phyloP scores from a whole-genome alignment of 345 rosid genomes.

The Eucalyptus lansdowneana region DNA sequence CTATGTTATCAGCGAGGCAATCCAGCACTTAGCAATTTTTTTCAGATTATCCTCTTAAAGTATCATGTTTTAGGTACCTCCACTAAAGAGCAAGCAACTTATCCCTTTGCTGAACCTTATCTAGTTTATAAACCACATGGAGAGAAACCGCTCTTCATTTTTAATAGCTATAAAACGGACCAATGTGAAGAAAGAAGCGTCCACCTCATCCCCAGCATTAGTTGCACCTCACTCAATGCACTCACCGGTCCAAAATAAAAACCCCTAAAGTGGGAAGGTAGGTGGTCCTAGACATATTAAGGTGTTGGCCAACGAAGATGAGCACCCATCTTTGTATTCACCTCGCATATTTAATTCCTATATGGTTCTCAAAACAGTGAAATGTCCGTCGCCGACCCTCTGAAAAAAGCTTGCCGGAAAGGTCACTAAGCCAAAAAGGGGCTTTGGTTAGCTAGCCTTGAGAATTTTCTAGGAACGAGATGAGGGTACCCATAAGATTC shows the following conservation, averaged over 20 bases:
- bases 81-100: not conserved
- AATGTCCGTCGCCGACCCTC: not conserved
- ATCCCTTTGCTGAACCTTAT: not conserved
- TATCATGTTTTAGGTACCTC: not conserved
- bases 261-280: not conserved
- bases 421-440: not conserved
- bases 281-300: slow-evolving; percentile 7
- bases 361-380: not conserved
- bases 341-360: not conserved
- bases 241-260: not conserved
- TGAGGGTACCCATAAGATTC: not conserved
- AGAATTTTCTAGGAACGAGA: not conserved
- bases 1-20: not conserved
- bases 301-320: not conserved
- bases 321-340: not conserved
- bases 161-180: not conserved
- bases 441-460: not conserved
- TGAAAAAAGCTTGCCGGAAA: not conserved
- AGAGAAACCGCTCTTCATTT: not conserved
- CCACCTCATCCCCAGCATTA: not conserved
- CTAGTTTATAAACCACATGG: not conserved
- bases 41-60: not conserved
- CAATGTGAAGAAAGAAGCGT: not conserved
- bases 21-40: not conserved
- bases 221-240: not conserved